These are phyloP conservation scores for Streptanthus diversifolius DNA, from an alignment of 345 rosid genomes.

Conservation along the genomic window DNA sequence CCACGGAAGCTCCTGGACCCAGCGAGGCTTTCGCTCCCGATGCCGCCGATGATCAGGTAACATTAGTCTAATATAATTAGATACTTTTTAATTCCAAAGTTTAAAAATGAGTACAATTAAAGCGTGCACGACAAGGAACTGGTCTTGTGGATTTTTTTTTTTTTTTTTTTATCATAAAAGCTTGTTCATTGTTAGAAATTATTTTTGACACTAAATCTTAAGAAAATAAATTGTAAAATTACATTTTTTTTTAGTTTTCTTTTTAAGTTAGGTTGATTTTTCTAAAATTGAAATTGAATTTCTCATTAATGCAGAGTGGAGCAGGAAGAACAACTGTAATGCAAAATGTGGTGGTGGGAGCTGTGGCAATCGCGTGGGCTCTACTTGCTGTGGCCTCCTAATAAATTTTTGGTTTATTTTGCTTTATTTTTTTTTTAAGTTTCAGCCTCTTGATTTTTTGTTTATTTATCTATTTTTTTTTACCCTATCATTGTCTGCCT, in stretches of 20 bases:
- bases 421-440: background rate
- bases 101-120: background rate
- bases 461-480: background rate
- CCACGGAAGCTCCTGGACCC: constrained; percentile 53
- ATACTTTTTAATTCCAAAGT: background rate
- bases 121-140: background rate
- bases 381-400: constrained; percentile 39
- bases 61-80: background rate
- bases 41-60: constrained; percentile 39
- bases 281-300: background rate
- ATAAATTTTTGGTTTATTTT: background rate
- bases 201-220: background rate
- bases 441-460: background rate
- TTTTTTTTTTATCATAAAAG: background rate
- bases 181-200: background rate
- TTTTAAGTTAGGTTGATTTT: background rate
- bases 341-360: constrained; percentile 37
- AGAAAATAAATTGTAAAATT: background rate
- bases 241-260: background rate
- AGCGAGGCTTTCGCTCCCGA: constrained; percentile 45
- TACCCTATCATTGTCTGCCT: background rate
- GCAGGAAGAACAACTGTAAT: constrained; percentile 27
- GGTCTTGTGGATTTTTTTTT: background rate
- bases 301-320: constrained; percentile 46
- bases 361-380: constrained; percentile 41